Evolutionary conservation across 495 filamentous ascomycete species (phyloP).

Genomic region (Neurospora terricola): DNA sequence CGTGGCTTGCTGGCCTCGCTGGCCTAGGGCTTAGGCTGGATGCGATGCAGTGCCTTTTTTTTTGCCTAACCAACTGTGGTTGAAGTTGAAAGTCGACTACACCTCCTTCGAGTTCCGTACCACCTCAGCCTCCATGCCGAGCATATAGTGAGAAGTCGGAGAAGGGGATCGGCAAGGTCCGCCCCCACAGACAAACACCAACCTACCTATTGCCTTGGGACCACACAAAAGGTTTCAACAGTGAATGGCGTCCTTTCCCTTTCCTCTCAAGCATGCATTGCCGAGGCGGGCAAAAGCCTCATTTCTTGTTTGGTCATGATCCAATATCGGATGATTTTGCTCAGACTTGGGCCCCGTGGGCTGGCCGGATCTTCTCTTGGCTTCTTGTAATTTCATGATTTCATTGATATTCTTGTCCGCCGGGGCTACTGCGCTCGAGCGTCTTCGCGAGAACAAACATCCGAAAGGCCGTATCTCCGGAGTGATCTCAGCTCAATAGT

Average conservation of each 20-base stretch:
- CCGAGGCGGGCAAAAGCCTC: neutral
- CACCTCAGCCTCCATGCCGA: neutral
- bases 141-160: neutral
- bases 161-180: neutral
- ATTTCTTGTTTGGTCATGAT: neutral
- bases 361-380: neutral
- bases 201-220: neutral
- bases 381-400: neutral
- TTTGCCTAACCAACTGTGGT: neutral
- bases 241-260: neutral
- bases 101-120: neutral
- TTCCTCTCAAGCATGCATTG: neutral
- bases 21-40: neutral
- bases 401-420: neutral
- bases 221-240: neutral
- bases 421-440: neutral
- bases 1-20: neutral
- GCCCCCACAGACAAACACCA: neutral
- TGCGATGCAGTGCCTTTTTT: neutral
- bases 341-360: neutral
- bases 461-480: neutral
- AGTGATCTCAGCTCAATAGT: neutral
- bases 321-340: neutral
- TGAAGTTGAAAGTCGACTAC: neutral
- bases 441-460: neutral